Percentiles rank a stretch among this genome's conserved stretches.
phyloP scores from a whole-genome alignment of 371 early-diverging fungal genomes.

The Capillidium rhysosporum region DNA sequence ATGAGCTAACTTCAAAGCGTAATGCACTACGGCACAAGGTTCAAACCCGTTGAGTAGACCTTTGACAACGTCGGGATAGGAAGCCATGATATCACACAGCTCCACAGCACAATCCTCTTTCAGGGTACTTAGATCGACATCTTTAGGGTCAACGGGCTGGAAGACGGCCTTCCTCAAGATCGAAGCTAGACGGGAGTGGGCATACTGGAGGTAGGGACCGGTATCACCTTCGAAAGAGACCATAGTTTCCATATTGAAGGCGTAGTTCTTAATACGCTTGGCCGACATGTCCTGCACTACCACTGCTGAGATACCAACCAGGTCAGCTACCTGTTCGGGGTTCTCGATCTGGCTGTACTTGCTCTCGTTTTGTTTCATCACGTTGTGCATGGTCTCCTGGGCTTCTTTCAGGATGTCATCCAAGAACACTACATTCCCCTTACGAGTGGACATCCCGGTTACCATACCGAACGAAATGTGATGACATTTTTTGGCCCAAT shows the following conservation, averaged over 20 bases:
- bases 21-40: constrained; percentile 86
- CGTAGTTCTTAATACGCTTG: constrained; percentile 93
- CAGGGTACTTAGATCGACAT: constrained; percentile 40
- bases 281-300: constrained; percentile 94
- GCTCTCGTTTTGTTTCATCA: constrained; percentile 75
- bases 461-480: constrained; percentile 98
- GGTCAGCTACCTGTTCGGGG: constrained; percentile 59
- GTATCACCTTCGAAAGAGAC: constrained; percentile 97
- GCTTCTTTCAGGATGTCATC: constrained; percentile 91
- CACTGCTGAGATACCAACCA: constrained; percentile 76
- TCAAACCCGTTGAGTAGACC: constrained; percentile 44
- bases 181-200: constrained; percentile 89
- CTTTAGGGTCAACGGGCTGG: constrained; percentile 21
- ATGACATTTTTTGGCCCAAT: constrained; percentile 57
- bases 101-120: constrained; percentile 53
- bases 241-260: constrained; percentile 91
- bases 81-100: constrained; percentile 61
- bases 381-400: constrained; percentile 79
- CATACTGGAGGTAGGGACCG: constrained; percentile 98
- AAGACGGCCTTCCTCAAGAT: constrained; percentile 65
- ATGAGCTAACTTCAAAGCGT: constrained; percentile 74
- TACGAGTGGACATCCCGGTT: constrained; percentile 95
- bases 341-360: constrained; percentile 75
- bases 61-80: constrained; percentile 80
- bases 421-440: constrained; percentile 97